Conservation (phyloP, 352 stramenopile genomes). For the Phytophthora citricola region DNA sequence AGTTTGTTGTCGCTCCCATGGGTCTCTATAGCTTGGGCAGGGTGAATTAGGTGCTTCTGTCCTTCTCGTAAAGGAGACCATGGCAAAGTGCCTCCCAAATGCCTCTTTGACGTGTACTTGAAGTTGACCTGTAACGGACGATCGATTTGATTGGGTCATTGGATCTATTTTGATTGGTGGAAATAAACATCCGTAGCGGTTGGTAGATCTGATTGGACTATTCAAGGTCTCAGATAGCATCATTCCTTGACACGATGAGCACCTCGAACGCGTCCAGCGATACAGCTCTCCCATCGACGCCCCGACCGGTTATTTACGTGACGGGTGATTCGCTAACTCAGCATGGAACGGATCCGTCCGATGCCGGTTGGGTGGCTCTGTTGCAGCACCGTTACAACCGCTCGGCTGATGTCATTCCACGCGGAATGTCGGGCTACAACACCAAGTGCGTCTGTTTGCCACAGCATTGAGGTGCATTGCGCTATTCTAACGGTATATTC, state of each 20-base stretch:
- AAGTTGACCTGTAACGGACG: slow-evolving; percentile 33
- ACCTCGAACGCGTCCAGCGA: slow-evolving; percentile 7
- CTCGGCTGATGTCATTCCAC: slow-evolving; percentile 48
- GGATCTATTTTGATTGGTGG: too few species aligned
- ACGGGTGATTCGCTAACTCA: slow-evolving; percentile 66
- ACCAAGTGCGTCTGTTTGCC: slow-evolving; percentile 37
- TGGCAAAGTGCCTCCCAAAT: slow-evolving; percentile 1
- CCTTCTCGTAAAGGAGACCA: slow-evolving; percentile 27
- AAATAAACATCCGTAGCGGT: slow-evolving; percentile 19
- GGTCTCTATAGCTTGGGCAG: slow-evolving; percentile 8
- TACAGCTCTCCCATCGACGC: slow-evolving; percentile 3
- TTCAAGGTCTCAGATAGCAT: too few species aligned
- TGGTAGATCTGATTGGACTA: slow-evolving; percentile 20
- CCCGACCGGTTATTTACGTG: slow-evolving; percentile 46
- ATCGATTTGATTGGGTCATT: slow-evolving; percentile 23
- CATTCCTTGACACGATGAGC: slow-evolving; percentile 20
- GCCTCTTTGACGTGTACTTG: slow-evolving; percentile 27
- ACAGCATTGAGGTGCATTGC: neutral
- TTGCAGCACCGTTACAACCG: slow-evolving; percentile 59
- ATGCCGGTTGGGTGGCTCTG: slow-evolving; percentile 44
- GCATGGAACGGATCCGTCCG: slow-evolving; percentile 34
- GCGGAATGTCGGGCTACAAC: slow-evolving; percentile 60
- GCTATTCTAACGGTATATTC: neutral
- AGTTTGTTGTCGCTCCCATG: neutral
- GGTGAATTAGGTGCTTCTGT: slow-evolving; percentile 12